phyloP scores from a whole-genome alignment of 345 rosid species.

The Cardiospermum halicacabum region DNA sequence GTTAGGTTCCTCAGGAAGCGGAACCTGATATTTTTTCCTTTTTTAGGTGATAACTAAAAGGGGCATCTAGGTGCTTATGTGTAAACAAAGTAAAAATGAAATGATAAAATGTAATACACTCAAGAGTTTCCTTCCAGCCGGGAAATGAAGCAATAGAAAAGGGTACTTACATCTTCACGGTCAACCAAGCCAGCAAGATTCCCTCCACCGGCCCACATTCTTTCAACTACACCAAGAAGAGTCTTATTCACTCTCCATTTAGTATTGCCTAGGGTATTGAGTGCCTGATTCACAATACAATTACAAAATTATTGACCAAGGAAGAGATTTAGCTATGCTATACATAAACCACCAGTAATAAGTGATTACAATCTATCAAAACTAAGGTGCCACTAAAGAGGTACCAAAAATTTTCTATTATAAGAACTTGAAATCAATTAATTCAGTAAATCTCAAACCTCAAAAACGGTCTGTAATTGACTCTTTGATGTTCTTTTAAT shows the following conservation, averaged over 20 bases:
- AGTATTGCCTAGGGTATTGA: conserved; percentile 90
- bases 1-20: conserved; percentile 65
- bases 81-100: neutral
- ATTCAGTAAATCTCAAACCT: conserved; percentile 49
- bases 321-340: neutral
- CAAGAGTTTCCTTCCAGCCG: neutral
- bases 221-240: conserved; percentile 75
- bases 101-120: conserved; percentile 6
- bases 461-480: conserved; percentile 65
- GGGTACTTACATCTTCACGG: conserved; percentile 76
- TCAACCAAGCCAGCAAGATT: conserved; percentile 72
- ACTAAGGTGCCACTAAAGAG: neutral
- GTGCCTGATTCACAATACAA: conserved; percentile 55
- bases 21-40: conserved; percentile 60
- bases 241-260: conserved; percentile 91
- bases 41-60: conserved; percentile 5
- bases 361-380: neutral
- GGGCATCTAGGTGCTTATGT: conserved; percentile 7
- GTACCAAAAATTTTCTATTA: neutral
- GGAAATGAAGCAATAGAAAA: too few relatives aligned
- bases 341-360: neutral
- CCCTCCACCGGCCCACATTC: conserved; percentile 96
- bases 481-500: conserved; percentile 54
- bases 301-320: conserved; percentile 17
- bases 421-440: neutral